These are phyloP conservation scores for Telfairia occidentalis DNA, from an alignment of 331 rosid species.

Conservation along the genomic window DNA sequence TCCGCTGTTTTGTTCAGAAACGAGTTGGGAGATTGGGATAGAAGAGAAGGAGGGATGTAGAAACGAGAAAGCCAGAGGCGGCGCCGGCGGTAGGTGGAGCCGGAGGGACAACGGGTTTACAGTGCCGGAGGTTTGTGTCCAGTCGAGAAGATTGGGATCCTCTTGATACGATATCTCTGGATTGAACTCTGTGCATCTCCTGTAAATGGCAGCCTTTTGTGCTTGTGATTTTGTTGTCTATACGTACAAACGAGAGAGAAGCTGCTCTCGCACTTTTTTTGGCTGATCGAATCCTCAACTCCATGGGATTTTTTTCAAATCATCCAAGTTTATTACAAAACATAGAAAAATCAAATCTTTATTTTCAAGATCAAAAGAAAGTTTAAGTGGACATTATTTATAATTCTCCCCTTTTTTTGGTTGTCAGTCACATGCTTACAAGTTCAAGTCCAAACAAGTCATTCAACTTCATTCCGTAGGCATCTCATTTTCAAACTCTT, in stretches of 20 bases:
- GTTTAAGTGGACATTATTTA: too few species aligned
- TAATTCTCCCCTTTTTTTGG: too few species aligned
- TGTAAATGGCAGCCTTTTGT: neutral
- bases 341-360: too few species aligned
- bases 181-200: neutral
- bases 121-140: slow-evolving; percentile 50
- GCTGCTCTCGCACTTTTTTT: neutral
- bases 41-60: slow-evolving; percentile 13
- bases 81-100: slow-evolving; percentile 16
- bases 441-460: neutral
- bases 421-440: too few species aligned
- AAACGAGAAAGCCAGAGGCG: neutral
- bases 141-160: neutral
- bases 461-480: too few species aligned
- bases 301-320: neutral
- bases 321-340: too few species aligned
- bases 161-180: neutral
- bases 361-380: too few species aligned
- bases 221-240: neutral
- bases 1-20: neutral
- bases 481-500: too few species aligned
- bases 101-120: slow-evolving; percentile 36
- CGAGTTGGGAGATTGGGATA: neutral
- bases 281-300: neutral
- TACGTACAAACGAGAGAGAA: neutral